Evolutionary conservation across 306 rosid species (phyloP), one percentile per base, ranked within the genome.

Genomic region (Pyrus bretschneideri): DNA sequence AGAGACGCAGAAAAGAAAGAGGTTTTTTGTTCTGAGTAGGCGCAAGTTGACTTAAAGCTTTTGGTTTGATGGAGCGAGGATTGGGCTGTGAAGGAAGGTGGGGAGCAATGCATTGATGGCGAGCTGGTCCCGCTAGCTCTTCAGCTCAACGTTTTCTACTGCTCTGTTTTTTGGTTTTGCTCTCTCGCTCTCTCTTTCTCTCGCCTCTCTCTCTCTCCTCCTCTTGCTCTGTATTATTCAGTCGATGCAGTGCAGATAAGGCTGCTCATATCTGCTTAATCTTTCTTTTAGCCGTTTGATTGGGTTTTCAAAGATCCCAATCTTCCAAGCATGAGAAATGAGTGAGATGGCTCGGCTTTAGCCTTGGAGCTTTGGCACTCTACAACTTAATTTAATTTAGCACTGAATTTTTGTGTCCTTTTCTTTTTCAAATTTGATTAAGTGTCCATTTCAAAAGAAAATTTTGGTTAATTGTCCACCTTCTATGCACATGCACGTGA

Each of bases 81-180:
- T 23, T 23, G 8, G 31, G 35, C 8, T 57, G 77, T 21, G 45
- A 69, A 74, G 63, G 85, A 83, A 71, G 87, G 78, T 75, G 76
- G 27, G 75, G 6, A 72, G 66, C 15, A 45, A 12, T 51, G 76
- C 81, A 86, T 72, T 70, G 60, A 85, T 85, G 77, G 86, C 61
- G 61, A 49, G 64, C 76, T 76, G 81, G 85, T 72, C 82, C 87
- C 78, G 45, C 73, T 49, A 35, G 21, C 62, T 57, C 25, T 60
- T 46, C 72, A 22, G 65, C 84, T 77, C 66, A 44, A 25, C 57
- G 62, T 10, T 52, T 70, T 63, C 70, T 35, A 62, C 67, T 4
- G 4, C 78, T 42, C 38, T 60, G 57, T 42, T 40, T 35, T 12
- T 29, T 38, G 60, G 5, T 55, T 45, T 4, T 8, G 17, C 22